Evolutionary conservation across 2,329 filamentous ascomycete species (phyloP), one percentile per base, ranked within the genome.

Genomic region (Colletotrichum higginsianum): DNA sequence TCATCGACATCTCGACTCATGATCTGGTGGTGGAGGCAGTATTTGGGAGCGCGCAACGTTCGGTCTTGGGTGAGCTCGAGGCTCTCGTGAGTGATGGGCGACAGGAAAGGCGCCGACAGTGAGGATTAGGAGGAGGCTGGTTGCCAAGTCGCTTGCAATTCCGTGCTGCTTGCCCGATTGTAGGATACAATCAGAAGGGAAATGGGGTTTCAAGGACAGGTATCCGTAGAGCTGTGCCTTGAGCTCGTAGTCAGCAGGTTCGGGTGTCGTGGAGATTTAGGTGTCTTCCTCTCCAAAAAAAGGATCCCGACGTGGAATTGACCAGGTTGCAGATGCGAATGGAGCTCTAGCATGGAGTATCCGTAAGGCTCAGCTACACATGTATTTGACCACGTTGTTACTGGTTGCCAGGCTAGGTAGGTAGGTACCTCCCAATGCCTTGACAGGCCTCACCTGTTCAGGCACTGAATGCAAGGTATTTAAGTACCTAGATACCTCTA

Each of bases 291-390:
- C 47, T 65, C 68, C 58, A 64, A 50, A 64, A 64, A 69, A 49
- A 60, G 56, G 18, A 55, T 49, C 50, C 65, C 58, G 21, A 46
- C 15, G 65, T 30, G 61, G 52, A 72, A 72, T 63, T 72, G 69
- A 72, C 69, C 69, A 72, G 69, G 65, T 72, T 72, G 69, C 69
- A 72, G 58, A 61, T 56, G 47, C 69, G 55, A 66, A 61, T 66
- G 40, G 55, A 70, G 67, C 47, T 66, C 26, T n/a, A 46, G 21
- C 38, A 47, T 30, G n/a, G 35, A 52, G 60, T 42, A 46, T 13
- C 30, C 26, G 26, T 26, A 26, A 26, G 26, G 26, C 26, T 30
- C 26, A 30, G 26, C 26, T 30, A 47, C 26, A 44, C 21, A 23
- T 30, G 16, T 61, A 44, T 11, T 11, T 38, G 35, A 38, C 35